phyloP scores from a whole-genome alignment of 805 yeast genomes.

The Monosporozyma unispora region DNA sequence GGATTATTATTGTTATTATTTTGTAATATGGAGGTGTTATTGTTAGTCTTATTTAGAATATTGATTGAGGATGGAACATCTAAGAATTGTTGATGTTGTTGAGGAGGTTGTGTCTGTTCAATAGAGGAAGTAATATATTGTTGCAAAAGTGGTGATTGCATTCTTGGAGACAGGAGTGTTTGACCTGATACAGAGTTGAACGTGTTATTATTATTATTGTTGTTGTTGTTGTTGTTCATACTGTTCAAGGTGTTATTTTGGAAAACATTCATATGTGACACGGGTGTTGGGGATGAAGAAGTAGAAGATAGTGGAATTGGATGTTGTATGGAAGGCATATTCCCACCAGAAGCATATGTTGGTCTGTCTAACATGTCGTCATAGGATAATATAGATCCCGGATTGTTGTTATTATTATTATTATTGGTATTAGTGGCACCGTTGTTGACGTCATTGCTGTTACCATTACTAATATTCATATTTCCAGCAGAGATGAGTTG shows the following conservation, averaged over 20 bases:
- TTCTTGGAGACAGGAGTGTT: slow-evolving; percentile 1
- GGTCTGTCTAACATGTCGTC: not conserved
- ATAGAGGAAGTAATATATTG: not conserved
- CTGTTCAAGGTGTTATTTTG: not conserved
- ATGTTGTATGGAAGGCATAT: not conserved
- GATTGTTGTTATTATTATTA: not conserved
- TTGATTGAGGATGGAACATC: not conserved
- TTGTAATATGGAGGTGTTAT: slow-evolving; percentile 11
- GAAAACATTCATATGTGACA: not conserved
- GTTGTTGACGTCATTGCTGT: not conserved
- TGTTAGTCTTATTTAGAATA: not conserved
- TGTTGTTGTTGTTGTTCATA: not conserved
- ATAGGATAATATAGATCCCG: not conserved
- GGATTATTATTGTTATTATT: not conserved
- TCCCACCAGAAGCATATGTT: not conserved
- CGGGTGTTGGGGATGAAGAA: not conserved
- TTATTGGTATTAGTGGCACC: not conserved
- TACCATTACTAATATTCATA: not conserved
- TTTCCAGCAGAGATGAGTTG: not conserved
- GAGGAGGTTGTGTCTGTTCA: not conserved
- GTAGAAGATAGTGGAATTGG: not conserved
- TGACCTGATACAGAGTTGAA: not conserved
- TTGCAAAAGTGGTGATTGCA: not conserved
- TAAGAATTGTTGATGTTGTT: not conserved
- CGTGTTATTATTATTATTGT: slow-evolving; percentile 2